Base-by-base conservation (phyloP, 768 basidiomycete genomes). In the Russula compacta region DNA sequence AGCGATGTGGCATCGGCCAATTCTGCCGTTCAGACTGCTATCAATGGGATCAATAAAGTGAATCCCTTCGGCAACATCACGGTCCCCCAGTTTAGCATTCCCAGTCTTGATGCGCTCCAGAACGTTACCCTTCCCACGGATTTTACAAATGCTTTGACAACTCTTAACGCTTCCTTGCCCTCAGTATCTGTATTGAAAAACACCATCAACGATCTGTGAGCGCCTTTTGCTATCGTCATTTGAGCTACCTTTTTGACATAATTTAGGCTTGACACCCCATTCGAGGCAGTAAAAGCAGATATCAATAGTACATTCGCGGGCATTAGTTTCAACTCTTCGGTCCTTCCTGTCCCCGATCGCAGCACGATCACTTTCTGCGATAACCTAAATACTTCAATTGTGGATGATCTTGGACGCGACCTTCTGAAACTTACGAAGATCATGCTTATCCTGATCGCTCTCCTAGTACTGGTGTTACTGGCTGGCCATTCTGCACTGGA, bases 291-390 rank as follows among this genome's bases (percentile, higher is more conserved):
- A 55, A 97, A 94, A 72, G 77, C 83, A 62, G 90, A 95, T 53
- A 93, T 98, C 72, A 95, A 95, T 69, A 79, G 85, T 59, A 94
- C 92, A 0, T 88, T 97, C 64, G 69, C 79, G 35, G 80, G 80
- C n/a, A 77, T 95, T 43, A 75, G 77, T 39, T 88, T 94, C 73
- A 79, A 90, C 67, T 77, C 86, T 8, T 82, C 84, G 9, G 71
- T 82, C 10, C 80, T 97, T 24, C 89, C 94, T 11, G 79, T 95
- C 10, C 95, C 95, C 0, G 76, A 78, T 42, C 80, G 82, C 68
- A 84, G 83, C 64, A 76, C 77, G 0, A 74, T 95, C 58, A 71
- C 81, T 8, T 90, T 98, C 70, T 99, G 95, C 73, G 72, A 74
- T 48, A 75, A 82, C 53, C 76, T 97, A 60, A 92, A 98, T 73